Conservation (phyloP, 192 early-diverging fungal species). For the Backusella macrospora region DNA sequence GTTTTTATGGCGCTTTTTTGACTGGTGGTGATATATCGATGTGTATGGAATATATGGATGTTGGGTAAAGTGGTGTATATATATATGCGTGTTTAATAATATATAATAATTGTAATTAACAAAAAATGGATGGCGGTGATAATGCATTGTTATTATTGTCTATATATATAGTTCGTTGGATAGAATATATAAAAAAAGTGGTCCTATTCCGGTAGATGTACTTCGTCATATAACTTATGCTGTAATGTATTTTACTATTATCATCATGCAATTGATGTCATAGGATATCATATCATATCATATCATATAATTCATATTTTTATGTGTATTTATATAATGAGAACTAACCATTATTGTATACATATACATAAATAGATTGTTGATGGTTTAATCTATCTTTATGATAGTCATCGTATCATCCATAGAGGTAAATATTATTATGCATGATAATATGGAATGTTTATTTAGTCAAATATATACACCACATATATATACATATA, state of each 20-base stretch:
- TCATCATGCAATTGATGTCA: not conserved
- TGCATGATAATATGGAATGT: not conserved
- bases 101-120: not conserved
- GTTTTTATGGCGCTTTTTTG: slow-evolving; percentile 95
- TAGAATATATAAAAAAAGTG: slow-evolving; percentile 87
- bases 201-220: slow-evolving; percentile 87
- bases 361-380: slow-evolving; percentile 47
- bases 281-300: no score
- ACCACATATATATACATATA: slow-evolving; percentile 17
- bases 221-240: slow-evolving; percentile 83
- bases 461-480: not conserved
- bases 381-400: slow-evolving; percentile 82
- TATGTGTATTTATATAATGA: no score
- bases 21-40: slow-evolving; percentile 84
- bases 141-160: not conserved
- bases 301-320: no score
- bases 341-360: not conserved
- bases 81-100: not conserved
- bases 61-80: slow-evolving; percentile 54
- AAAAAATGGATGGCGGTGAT: not conserved
- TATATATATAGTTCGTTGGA: slow-evolving; percentile 72
- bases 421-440: slow-evolving; percentile 74
- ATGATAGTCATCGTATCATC: slow-evolving; percentile 88
- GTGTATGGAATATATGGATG: slow-evolving; percentile 98
- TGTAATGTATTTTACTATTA: slow-evolving; percentile 46